These are phyloP conservation scores for Phaffomyces antillensis DNA, from an alignment of 805 yeast species.

Conservation along the genomic window DNA sequence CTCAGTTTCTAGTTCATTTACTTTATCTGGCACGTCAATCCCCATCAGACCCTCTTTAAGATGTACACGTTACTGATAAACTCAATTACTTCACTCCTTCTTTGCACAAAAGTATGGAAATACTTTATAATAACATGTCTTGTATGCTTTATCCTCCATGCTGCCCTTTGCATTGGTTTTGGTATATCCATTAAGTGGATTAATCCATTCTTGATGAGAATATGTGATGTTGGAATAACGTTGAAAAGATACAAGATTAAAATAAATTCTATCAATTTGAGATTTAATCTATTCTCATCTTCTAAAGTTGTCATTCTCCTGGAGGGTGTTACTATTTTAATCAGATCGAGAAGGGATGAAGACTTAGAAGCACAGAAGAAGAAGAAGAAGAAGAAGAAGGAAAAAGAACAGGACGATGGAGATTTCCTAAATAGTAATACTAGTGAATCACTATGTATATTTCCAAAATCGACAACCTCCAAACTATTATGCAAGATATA, in stretches of 20 bases:
- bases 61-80: background rate
- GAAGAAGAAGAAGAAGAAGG: background rate
- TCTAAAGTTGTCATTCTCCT: slow-evolving; percentile 13
- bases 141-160: background rate
- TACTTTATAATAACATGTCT: background rate
- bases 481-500: slow-evolving; percentile 11
- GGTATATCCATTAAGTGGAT: slow-evolving; percentile 24
- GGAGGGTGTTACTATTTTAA: slow-evolving; percentile 14
- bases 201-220: slow-evolving; percentile 22
- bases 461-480: slow-evolving; percentile 3
- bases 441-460: slow-evolving; percentile 12
- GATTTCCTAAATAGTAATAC: slow-evolving; percentile 7
- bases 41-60: background rate
- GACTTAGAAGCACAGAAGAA: background rate
- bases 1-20: background rate
- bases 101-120: background rate
- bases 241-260: slow-evolving; percentile 6
- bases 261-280: slow-evolving; percentile 11
- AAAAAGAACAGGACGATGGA: background rate
- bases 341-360: background rate
- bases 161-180: slow-evolving; percentile 9
- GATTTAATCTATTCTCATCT: slow-evolving; percentile 11
- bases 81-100: background rate
- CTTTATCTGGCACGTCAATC: background rate
- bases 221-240: slow-evolving; percentile 12